These are phyloP conservation scores for Toxicodendron radicans DNA, from an alignment of 345 rosid genomes.

Conservation along the genomic window DNA sequence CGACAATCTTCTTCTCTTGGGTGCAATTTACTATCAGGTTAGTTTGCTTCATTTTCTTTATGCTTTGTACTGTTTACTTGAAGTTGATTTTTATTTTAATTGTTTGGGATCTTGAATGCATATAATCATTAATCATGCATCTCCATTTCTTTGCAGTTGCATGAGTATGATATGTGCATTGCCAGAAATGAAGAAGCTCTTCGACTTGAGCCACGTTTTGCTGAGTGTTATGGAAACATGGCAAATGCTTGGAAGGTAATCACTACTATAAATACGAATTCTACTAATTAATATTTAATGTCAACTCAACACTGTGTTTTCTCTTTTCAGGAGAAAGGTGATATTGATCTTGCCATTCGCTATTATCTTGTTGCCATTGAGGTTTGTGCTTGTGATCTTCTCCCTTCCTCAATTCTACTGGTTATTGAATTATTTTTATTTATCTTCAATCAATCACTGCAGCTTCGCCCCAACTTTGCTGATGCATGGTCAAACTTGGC, in stretches of 20 bases:
- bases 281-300: neutral
- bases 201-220: slow-evolving; percentile 82
- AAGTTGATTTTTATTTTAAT: neutral
- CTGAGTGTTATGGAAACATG: slow-evolving; percentile 99
- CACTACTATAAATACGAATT: neutral
- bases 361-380: slow-evolving; percentile 93
- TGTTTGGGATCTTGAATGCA: neutral
- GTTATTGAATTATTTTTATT: slow-evolving; percentile 1
- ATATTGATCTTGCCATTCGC: slow-evolving; percentile 84
- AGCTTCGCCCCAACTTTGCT: slow-evolving; percentile 94
- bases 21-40: slow-evolving; percentile 97
- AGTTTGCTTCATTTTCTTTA: neutral
- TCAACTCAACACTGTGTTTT: neutral
- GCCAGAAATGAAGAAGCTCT: slow-evolving; percentile 95
- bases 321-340: slow-evolving; percentile 84
- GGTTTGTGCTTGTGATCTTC: slow-evolving; percentile 45
- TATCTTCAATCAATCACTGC: slow-evolving; percentile 24
- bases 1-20: slow-evolving; percentile 92
- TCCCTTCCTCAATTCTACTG: neutral
- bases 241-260: slow-evolving; percentile 99
- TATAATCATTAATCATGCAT: neutral
- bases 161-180: slow-evolving; percentile 96
- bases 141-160: slow-evolving; percentile 48
- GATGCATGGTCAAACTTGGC: slow-evolving; percentile 99
- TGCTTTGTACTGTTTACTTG: neutral